Evolutionary conservation across 2,329 filamentous ascomycete species (phyloP).

Genomic region (Alternaria atra): DNA sequence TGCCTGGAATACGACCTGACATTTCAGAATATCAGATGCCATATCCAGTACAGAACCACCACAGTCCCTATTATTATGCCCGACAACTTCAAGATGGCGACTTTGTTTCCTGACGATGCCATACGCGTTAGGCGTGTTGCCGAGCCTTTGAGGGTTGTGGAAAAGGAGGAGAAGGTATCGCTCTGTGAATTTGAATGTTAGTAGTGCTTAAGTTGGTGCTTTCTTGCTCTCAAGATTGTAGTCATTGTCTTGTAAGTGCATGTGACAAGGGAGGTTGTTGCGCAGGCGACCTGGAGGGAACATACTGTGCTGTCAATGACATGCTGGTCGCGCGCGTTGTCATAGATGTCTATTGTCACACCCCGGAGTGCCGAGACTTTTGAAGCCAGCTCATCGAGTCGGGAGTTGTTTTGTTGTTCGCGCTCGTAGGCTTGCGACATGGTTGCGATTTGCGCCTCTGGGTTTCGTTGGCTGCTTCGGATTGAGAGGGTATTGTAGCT

Average conservation of each 20-base stretch:
- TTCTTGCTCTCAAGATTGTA: constrained; percentile 53
- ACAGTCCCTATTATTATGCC: constrained; percentile 80
- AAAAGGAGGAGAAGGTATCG: constrained; percentile 91
- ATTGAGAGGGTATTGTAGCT: background rate
- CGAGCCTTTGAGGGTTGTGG: constrained; percentile 82
- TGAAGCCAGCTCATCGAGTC: constrained; percentile 85
- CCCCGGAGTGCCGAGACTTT: constrained; percentile 93
- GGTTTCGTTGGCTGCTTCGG: background rate
- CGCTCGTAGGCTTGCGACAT: constrained; percentile 68
- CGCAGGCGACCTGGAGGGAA: constrained; percentile 18
- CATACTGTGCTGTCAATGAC: constrained; percentile 89
- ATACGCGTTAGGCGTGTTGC: constrained; percentile 84
- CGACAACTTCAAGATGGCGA: constrained; percentile 88
- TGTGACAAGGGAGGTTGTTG: no score
- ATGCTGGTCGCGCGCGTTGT: constrained; percentile 87
- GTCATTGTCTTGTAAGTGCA: background rate
- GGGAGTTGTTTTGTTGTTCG: constrained; percentile 89
- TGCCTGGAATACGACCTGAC: background rate
- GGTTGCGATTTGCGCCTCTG: constrained; percentile 20
- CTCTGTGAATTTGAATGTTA: constrained; percentile 59
- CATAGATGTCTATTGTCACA: constrained; percentile 97
- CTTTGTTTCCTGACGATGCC: constrained; percentile 88
- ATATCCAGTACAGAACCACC: constrained; percentile 77
- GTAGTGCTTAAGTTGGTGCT: constrained; percentile 47
- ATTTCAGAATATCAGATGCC: constrained; percentile 39